A percentile compares a stretch with the other conserved stretches of the same genome.
These are phyloP conservation scores for Miamiensis avidus DNA, from an alignment of 169 alveolate species.

Conservation along the genomic window DNA sequence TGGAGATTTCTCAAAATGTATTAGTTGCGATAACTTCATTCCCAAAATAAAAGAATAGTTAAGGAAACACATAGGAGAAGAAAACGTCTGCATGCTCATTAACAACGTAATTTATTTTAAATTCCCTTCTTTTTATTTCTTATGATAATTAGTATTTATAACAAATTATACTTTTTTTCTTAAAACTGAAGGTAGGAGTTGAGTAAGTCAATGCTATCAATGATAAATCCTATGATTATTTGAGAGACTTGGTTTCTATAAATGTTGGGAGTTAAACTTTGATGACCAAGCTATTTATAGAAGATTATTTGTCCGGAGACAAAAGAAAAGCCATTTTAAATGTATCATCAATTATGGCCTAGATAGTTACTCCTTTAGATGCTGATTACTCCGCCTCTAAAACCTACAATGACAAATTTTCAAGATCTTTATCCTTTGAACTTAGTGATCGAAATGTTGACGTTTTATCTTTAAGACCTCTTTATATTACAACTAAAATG, in stretches of 20 bases:
- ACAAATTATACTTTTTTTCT: background rate
- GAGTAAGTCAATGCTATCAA: background rate
- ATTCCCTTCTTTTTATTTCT: background rate
- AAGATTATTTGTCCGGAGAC: background rate
- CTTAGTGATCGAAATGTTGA: background rate
- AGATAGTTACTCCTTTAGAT: background rate
- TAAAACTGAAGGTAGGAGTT: background rate
- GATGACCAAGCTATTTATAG: background rate
- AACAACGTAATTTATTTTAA: background rate
- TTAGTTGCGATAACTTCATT: background rate
- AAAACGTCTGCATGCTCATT: background rate
- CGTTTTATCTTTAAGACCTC: background rate
- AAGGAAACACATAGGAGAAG: background rate
- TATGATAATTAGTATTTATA: too few species aligned
- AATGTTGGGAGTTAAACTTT: background rate
- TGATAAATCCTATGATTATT: background rate
- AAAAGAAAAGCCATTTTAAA: background rate
- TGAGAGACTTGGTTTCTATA: background rate
- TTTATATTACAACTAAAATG: background rate
- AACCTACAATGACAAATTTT: background rate
- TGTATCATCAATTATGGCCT: background rate
- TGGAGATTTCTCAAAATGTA: background rate
- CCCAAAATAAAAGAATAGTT: too few species aligned
- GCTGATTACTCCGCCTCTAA: background rate
- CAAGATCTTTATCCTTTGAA: background rate